Evolutionary conservation across 2,329 filamentous ascomycete species (phyloP).

Genomic region (Bipolaris oryzae): DNA sequence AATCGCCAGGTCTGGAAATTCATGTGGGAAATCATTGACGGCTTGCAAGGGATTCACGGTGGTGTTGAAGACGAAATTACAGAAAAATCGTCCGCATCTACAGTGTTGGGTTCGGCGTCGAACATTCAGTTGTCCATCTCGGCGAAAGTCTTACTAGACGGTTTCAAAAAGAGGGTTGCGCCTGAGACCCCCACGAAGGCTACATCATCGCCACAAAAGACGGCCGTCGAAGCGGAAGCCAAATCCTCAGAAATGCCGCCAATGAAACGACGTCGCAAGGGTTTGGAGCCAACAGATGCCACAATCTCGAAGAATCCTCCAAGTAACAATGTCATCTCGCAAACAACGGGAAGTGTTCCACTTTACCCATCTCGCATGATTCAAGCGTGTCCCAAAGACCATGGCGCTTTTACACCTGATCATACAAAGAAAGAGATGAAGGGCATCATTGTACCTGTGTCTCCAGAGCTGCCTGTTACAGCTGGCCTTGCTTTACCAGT

Average conservation of each 20-base stretch:
- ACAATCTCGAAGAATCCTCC: background rate
- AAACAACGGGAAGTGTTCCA: background rate
- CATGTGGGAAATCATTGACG: constrained; percentile 41
- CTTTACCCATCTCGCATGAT: background rate
- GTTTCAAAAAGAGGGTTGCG: background rate
- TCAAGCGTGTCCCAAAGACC: background rate
- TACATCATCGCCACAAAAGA: background rate
- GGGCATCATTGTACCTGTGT: constrained; percentile 1
- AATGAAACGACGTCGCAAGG: constrained; percentile 27
- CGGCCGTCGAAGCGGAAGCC: constrained; percentile 8
- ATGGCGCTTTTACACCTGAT: background rate
- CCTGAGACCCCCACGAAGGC: background rate
- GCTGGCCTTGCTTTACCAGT: background rate
- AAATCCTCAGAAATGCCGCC: background rate
- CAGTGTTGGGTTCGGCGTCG: background rate
- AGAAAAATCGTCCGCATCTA: background rate
- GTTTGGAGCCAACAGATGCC: background rate
- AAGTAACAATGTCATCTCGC: background rate
- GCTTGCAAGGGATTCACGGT: constrained; percentile 35
- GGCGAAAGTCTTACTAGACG: background rate
- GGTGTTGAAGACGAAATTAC: constrained; percentile 25
- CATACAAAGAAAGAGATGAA: constrained; percentile 10
- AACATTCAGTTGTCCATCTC: background rate
- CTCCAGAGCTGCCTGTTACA: background rate
- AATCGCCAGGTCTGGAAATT: constrained; percentile 36